Evolutionary conservation across 2,329 filamentous ascomycete species (phyloP), one percentile per base, ranked within the genome.

Genomic region (Trichothecium roseum): DNA sequence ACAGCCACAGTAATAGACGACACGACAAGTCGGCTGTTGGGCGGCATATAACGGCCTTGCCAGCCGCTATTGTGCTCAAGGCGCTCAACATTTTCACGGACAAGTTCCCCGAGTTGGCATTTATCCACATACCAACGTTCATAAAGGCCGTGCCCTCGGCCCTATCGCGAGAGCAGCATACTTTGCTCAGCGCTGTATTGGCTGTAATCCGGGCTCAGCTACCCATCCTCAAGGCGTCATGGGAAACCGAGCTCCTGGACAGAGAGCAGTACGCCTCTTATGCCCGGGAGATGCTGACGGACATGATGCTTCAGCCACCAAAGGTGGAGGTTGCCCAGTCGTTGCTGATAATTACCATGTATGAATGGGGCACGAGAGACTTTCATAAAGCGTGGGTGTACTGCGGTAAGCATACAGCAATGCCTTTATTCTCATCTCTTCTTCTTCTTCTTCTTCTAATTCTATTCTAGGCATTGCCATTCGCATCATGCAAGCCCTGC

Each of bases 381-480:
- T 60, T 60, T 12, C 59, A 64, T 34, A 60, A 56, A 28, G 61
- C 62, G 1, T 66, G 62, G 61, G 57, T 64, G 40, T 56, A 61
- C 27, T 60, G 52, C 26, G 59, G 52, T 52, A 28, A 37, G 42
- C 18, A 10, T 4, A 5, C 5, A 8, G 6, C 16, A 13, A 17
- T 7, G 10, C 6, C 10, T 24, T 24, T 24, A 24, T n/a, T n/a
- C n/a, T n/a, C n/a, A n/a, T n/a, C n/a, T n/a, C n/a, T n/a, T n/a
- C n/a, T n/a, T n/a, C n/a, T 26, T 30, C 15, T n/a, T n/a, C n/a
- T n/a, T n/a, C n/a, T n/a, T n/a, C n/a, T n/a, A n/a, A n/a, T n/a
- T n/a, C n/a, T n/a, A n/a, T n/a, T n/a, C n/a, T 13, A 53, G 50
- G 59, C 16, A 58, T 60, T 27, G 57, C 59, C 3, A 56, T 56